Base-by-base conservation (phyloP, 768 basidiomycete genomes). In the Trametes punicea region DNA sequence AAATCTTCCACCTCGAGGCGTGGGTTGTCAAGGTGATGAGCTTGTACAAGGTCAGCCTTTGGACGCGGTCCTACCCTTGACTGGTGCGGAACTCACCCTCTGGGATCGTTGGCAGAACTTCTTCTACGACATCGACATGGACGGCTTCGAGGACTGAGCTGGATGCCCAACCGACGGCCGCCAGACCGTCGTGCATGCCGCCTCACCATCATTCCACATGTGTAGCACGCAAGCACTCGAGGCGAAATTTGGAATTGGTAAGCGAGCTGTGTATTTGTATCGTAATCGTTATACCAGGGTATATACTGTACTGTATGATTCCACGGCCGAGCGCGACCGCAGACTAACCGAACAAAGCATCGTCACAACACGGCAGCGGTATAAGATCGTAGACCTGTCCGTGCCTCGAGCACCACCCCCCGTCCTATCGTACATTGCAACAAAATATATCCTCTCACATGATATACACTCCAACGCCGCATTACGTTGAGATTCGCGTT, bases 21-120 rank as follows among this genome's bases (percentile, higher is more conserved):
- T 98, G 93, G 88, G 91, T 95, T 3, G 90, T 97, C 29, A 97
- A 98, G 68, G 82, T 94, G 38, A 98, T 98, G 96, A 89, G 83
- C 65, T 59, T 93, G 55, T 88, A 91, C 64, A 94, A 94, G 77
- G 90, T 90, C 52, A 31, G 67, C 60, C 18, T 21, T 5, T 1
- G n/a, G 11, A 1, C 25, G 29, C 11, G 23, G 6, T 6, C 48
- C 6, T 6, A 21, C 30, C 3, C 36, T n/a, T n/a, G n/a, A n/a
- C n/a, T n/a, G n/a, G n/a, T n/a, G n/a, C 25, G 13, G 51, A 49
- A 20, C 6, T 29, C 15, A 25, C n/a, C 16, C 2, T 38, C 18
- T 11, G 25, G 6, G 16, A 26, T 27, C 10, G 10, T 31, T 50
- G 27, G 15, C 62, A 84, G 83, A 80, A 82, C 64, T 85, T 83